phyloP scores from a whole-genome alignment of 2,329 filamentous ascomycete species.

The Fusarium sp. region DNA sequence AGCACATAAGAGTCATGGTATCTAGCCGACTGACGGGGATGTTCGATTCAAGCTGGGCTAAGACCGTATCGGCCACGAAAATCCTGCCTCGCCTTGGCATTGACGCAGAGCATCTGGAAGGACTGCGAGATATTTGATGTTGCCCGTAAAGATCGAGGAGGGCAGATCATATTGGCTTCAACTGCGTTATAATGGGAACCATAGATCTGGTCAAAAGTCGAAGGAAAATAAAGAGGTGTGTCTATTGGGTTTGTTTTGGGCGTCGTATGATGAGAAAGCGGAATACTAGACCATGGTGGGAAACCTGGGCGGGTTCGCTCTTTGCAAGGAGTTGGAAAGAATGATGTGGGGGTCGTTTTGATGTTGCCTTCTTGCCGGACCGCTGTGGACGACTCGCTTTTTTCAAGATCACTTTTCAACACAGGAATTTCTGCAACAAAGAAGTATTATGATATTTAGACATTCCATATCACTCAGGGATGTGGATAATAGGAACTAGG shows the following conservation, averaged over 20 bases:
- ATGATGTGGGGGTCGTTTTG: conserved; percentile 14
- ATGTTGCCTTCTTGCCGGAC: not conserved
- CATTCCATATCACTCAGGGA: not conserved
- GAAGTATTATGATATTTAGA: not conserved
- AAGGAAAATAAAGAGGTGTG: not conserved
- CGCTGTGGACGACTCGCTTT: not conserved
- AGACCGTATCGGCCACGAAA: not conserved
- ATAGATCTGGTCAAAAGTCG: not conserved
- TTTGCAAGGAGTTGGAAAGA: conserved; percentile 23
- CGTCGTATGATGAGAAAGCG: not conserved
- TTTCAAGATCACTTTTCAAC: not conserved
- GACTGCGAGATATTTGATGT: not conserved
- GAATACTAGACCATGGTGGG: conserved; percentile 4
- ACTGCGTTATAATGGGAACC: not conserved
- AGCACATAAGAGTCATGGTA: conserved; percentile 54
- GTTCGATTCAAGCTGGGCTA: not conserved
- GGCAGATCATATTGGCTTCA: not conserved
- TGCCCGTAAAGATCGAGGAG: conserved; percentile 1
- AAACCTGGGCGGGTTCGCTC: conserved; percentile 1
- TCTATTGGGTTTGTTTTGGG: not conserved
- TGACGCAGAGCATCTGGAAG: conserved; percentile 5
- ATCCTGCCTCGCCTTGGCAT: not conserved
- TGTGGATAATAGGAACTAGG: not conserved
- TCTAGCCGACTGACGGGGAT: not conserved
- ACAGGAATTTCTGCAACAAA: not conserved